These are phyloP conservation scores for Trichosporon sp. DNA, from an alignment of 1,284 basidiomycete species.

Conservation along the genomic window DNA sequence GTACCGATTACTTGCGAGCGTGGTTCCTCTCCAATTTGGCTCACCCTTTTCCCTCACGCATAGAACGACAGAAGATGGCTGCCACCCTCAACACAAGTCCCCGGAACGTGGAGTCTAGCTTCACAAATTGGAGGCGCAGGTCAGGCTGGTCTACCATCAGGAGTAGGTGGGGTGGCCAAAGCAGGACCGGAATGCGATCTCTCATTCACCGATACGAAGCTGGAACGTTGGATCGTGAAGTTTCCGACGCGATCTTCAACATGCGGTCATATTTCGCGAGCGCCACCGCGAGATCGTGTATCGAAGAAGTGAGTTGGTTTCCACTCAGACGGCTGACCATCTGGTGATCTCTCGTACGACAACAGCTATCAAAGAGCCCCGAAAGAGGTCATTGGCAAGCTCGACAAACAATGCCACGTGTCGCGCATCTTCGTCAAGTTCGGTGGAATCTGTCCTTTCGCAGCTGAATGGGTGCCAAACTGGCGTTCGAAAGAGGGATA, in stretches of 20 bases:
- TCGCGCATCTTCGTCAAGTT: too few species aligned
- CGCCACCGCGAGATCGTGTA: background rate
- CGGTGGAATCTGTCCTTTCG: too few species aligned
- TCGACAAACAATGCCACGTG: too few species aligned
- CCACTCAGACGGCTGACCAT: too few species aligned
- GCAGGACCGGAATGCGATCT: background rate
- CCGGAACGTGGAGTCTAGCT: background rate
- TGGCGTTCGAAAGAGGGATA: too few species aligned
- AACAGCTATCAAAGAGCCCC: too few species aligned
- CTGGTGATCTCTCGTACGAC: too few species aligned
- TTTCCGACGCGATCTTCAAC: background rate
- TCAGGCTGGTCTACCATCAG: background rate
- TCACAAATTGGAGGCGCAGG: background rate
- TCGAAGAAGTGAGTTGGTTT: background rate
- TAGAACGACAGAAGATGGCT: conserved; percentile 9
- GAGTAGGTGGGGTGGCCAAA: background rate
- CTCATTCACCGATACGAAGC: background rate
- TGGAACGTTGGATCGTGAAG: background rate
- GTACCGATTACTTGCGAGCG: background rate
- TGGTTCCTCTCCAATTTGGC: background rate
- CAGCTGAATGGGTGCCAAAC: too few species aligned
- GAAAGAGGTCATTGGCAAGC: too few species aligned
- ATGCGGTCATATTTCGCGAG: background rate
- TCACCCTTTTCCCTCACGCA: background rate
- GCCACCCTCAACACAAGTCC: too few species aligned